These are phyloP conservation scores for Tulasnella sp. DNA, from an alignment of 768 basidiomycete genomes.

Conservation along the genomic window DNA sequence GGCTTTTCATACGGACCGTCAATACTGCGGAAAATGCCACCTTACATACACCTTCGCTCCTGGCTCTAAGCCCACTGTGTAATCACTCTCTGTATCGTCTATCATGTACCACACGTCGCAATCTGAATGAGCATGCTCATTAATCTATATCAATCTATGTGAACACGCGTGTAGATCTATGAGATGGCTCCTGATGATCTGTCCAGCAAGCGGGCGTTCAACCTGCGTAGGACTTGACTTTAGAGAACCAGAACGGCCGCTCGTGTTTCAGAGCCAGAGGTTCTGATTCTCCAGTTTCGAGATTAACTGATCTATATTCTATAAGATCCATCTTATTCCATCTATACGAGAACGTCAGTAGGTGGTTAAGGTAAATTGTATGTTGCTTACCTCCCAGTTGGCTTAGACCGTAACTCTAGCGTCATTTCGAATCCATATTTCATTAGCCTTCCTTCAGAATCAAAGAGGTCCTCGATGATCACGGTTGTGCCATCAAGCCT, in stretches of 20 bases:
- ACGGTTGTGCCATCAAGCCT: conserved; percentile 48
- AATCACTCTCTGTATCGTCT: conserved; percentile 7
- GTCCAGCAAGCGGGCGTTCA: too few relatives aligned
- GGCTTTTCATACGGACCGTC: conserved; percentile 97
- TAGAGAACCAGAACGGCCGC: conserved; percentile 89
- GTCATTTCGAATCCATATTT: conserved; percentile 67
- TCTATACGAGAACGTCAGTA: conserved; percentile 17
- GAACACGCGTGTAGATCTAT: too few relatives aligned
- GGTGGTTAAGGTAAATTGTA: not conserved
- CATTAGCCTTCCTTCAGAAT: conserved; percentile 34
- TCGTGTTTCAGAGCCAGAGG: conserved; percentile 69
- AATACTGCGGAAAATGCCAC: conserved; percentile 94
- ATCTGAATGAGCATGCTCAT: too few relatives aligned
- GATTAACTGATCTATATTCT: conserved; percentile 59
- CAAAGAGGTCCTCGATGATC: conserved; percentile 49
- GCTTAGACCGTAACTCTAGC: conserved; percentile 56
- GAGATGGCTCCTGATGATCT: too few relatives aligned
- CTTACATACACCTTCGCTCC: conserved; percentile 30
- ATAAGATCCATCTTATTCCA: conserved; percentile 54
- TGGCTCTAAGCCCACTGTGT: conserved; percentile 19
- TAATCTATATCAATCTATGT: too few relatives aligned
- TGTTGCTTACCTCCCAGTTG: conserved; percentile 76
- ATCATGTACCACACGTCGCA: not conserved
- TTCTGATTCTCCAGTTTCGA: conserved; percentile 58
- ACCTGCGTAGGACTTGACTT: conserved; percentile 39